Evolutionary conservation across 1,284 basidiomycete genomes (phyloP).

Genomic region (Neonothopanus nambi): DNA sequence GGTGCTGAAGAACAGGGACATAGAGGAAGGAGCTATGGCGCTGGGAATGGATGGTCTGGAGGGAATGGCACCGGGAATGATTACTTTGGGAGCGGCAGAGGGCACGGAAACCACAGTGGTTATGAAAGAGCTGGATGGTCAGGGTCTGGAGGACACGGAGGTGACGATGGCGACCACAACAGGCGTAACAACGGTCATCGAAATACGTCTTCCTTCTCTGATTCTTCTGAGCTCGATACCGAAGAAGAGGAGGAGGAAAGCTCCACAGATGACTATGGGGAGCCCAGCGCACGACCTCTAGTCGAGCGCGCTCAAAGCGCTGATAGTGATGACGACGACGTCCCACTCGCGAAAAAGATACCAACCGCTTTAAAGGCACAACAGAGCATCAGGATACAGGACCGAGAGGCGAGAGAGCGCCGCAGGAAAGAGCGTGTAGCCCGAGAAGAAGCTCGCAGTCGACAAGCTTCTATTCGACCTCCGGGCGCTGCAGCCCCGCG

Average conservation of each 20-base stretch:
- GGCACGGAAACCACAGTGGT: slow-evolving; percentile 13
- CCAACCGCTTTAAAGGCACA: slow-evolving; percentile 78
- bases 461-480: not conserved
- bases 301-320: not conserved
- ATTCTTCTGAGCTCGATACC: not conserved
- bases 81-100: slow-evolving; percentile 17
- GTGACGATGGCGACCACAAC: slow-evolving; percentile 10
- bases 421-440: slow-evolving; percentile 46
- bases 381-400: slow-evolving; percentile 69
- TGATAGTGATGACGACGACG: slow-evolving; percentile 53
- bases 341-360: slow-evolving; percentile 76
- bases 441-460: slow-evolving; percentile 12
- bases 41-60: slow-evolving; percentile 21
- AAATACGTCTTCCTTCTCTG: not conserved
- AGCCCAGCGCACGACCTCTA: not conserved
- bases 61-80: slow-evolving; percentile 7
- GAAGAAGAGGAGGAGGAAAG: slow-evolving; percentile 2
- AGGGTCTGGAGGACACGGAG: slow-evolving; percentile 13
- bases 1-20: not conserved
- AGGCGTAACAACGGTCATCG: not conserved
- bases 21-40: slow-evolving; percentile 1
- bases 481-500: not conserved
- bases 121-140: slow-evolving; percentile 9
- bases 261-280: slow-evolving; percentile 10
- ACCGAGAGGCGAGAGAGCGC: slow-evolving; percentile 65